Conservation (phyloP, 495 filamentous ascomycete genomes). For the Patellaria atrata region DNA sequence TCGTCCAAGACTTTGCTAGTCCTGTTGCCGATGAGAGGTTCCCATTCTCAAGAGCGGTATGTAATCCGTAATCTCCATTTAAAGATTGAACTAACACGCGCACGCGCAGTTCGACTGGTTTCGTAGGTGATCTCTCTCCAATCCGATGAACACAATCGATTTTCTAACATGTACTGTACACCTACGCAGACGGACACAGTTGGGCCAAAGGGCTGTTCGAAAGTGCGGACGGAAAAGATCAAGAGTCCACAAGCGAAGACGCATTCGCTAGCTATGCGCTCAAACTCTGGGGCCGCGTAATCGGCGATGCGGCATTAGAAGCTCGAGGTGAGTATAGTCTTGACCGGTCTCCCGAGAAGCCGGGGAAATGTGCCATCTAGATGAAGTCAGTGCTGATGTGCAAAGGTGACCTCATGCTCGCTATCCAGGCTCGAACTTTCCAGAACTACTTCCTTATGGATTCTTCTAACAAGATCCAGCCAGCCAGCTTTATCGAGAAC, state of each 20-base stretch:
- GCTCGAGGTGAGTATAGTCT: no score
- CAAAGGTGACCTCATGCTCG: conserved; percentile 74
- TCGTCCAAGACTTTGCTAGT: conserved; percentile 48
- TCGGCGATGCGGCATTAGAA: conserved; percentile 65
- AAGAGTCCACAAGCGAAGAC: conserved; percentile 88
- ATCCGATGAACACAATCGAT: no score
- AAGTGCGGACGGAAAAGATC: conserved; percentile 78
- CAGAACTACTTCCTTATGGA: conserved; percentile 71
- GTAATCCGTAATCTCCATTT: no score
- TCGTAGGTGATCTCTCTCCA: no score
- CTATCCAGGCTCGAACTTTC: conserved; percentile 54
- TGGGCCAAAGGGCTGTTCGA: conserved; percentile 95
- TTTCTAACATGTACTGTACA: no score
- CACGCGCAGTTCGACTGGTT: conserved; percentile 97
- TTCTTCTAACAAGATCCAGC: conserved; percentile 58
- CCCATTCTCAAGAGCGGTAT: conserved; percentile 67
- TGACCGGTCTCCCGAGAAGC: no score
- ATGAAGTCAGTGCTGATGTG: no score
- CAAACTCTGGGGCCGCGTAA: conserved; percentile 83
- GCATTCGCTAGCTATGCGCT: conserved; percentile 66
- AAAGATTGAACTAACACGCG: no score
- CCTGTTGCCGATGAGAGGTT: conserved; percentile 59
- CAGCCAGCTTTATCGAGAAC: conserved; percentile 62
- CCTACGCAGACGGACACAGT: conserved; percentile 88
- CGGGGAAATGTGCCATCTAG: no score